Conservation (phyloP, 805 yeast species). For the Metschnikowia vanudenii region DNA sequence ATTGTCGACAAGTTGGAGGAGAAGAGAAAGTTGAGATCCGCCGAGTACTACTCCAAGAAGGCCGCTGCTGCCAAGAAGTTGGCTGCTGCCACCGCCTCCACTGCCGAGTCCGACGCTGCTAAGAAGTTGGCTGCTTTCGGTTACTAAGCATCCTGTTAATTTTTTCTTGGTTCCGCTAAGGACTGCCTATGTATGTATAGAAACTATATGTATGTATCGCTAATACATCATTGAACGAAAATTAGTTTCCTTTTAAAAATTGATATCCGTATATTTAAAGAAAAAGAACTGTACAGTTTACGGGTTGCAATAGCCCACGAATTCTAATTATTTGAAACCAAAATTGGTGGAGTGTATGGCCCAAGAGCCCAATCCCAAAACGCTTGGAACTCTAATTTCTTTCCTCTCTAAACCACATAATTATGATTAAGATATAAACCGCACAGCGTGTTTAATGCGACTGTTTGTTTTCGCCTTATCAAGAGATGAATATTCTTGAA, state of each 20-base stretch:
- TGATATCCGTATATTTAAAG: too few relatives aligned
- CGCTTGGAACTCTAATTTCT: too few relatives aligned
- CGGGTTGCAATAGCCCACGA: too few relatives aligned
- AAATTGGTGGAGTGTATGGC: too few relatives aligned
- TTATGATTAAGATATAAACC: too few relatives aligned
- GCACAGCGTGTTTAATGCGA: too few relatives aligned
- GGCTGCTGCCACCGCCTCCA: slow-evolving; percentile 78
- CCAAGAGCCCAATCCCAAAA: too few relatives aligned
- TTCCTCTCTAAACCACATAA: too few relatives aligned
- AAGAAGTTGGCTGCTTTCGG: slow-evolving; percentile 95
- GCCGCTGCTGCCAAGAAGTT: slow-evolving; percentile 92
- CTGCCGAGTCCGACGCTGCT: slow-evolving; percentile 88
- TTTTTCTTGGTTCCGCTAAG: slow-evolving; percentile 9
- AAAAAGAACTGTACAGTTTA: too few relatives aligned
- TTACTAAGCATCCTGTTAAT: slow-evolving; percentile 59
- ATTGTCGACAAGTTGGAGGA: slow-evolving; percentile 97
- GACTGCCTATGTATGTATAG: slow-evolving; percentile 17
- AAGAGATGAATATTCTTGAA: too few relatives aligned
- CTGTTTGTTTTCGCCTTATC: too few relatives aligned
- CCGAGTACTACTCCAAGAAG: slow-evolving; percentile 99
- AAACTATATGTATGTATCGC: slow-evolving; percentile 17
- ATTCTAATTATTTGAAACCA: too few relatives aligned
- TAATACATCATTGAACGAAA: slow-evolving; percentile 17
- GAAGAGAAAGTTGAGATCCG: slow-evolving; percentile 98
- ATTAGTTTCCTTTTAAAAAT: not conserved